phyloP scores from a whole-genome alignment of 768 basidiomycete genomes.

The Tylopilus intermedius region DNA sequence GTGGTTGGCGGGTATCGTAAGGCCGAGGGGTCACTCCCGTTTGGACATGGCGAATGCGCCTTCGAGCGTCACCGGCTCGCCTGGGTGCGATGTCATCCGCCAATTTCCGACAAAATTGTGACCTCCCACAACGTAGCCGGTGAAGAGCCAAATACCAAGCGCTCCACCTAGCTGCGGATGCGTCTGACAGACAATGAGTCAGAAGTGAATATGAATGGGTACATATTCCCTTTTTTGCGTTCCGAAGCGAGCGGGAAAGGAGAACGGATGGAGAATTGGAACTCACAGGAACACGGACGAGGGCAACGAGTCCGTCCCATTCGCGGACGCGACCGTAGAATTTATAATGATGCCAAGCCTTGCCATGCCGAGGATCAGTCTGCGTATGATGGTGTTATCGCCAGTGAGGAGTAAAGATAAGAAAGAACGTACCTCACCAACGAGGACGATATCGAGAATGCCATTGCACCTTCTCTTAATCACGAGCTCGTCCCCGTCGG shows the following conservation, averaged over 20 bases:
- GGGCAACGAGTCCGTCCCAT: slow-evolving; percentile 58
- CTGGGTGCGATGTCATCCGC: slow-evolving; percentile 38
- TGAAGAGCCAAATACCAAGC: slow-evolving; percentile 45
- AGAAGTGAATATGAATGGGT: slow-evolving; percentile 1
- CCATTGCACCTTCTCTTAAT: slow-evolving; percentile 43
- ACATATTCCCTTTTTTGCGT: not conserved
- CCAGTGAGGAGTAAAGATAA: not conserved
- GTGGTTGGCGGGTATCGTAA: not conserved
- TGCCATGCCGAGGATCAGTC: slow-evolving; percentile 46
- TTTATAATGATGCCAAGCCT: slow-evolving; percentile 44
- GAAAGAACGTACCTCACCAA: slow-evolving; percentile 45
- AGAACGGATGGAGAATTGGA: not conserved
- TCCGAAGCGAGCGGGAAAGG: not conserved
- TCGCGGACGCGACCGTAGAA: slow-evolving; percentile 51
- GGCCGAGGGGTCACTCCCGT: slow-evolving; percentile 26
- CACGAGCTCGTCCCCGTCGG: slow-evolving; percentile 20
- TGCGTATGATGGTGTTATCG: slow-evolving; percentile 13
- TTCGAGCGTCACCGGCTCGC: slow-evolving; percentile 49
- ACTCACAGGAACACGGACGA: slow-evolving; percentile 40
- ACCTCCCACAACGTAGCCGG: slow-evolving; percentile 64
- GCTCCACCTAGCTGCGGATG: not conserved
- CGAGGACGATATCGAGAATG: slow-evolving; percentile 55
- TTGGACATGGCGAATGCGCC: slow-evolving; percentile 60
- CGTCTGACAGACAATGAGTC: slow-evolving; percentile 6
- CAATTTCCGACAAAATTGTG: slow-evolving; percentile 70